Evolutionary conservation across 176 grass and related monocot species (phyloP).

Genomic region (Raddia guianensis): DNA sequence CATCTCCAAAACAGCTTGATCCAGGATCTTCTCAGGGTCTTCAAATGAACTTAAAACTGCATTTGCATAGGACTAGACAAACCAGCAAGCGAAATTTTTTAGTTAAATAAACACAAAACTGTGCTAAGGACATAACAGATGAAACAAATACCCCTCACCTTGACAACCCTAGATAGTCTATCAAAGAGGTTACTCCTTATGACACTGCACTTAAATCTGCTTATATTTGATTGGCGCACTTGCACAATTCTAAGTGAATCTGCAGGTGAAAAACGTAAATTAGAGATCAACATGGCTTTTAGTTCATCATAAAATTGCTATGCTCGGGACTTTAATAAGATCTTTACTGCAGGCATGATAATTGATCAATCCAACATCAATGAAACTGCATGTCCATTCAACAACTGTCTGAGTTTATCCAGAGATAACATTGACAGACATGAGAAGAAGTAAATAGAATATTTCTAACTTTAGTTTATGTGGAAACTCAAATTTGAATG

Average conservation of each 20-base stretch:
- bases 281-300: conserved; percentile 13
- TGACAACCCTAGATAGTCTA: conserved; percentile 85
- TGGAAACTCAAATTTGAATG: neutral
- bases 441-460: neutral
- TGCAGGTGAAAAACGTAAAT: conserved; percentile 37
- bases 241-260: conserved; percentile 61
- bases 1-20: conserved; percentile 97
- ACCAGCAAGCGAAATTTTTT: conserved; percentile 28
- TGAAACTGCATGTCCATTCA: neutral
- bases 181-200: conserved; percentile 92
- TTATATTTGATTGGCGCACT: conserved; percentile 47
- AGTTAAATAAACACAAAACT: conserved; percentile 24
- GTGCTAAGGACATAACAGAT: neutral
- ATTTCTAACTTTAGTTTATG: neutral
- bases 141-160: conserved; percentile 46
- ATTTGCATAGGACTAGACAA: conserved; percentile 91
- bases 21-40: conserved; percentile 98
- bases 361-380: neutral
- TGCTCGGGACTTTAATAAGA: neutral
- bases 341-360: neutral
- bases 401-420: neutral
- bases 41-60: conserved; percentile 84
- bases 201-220: conserved; percentile 71
- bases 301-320: neutral
- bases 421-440: neutral